Evolutionary conservation across 2,329 filamentous ascomycete genomes (phyloP).

Genomic region (Laburnicola sp.): DNA sequence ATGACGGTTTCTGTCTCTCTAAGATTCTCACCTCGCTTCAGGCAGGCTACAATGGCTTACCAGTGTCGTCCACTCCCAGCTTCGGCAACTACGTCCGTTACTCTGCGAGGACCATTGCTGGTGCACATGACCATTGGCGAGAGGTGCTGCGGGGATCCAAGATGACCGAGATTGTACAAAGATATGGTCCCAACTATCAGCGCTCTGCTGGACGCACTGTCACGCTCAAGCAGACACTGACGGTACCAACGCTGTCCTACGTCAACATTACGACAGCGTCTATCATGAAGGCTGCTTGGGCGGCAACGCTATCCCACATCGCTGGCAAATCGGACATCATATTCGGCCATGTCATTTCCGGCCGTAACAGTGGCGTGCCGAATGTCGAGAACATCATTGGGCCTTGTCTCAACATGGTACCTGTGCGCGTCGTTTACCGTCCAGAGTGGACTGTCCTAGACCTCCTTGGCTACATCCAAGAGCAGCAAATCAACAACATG

Average conservation of each 20-base stretch:
- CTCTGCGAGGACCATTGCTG: not conserved
- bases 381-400: conserved; percentile 86
- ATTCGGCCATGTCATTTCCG: conserved; percentile 41
- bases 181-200: not conserved
- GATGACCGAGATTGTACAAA: conserved; percentile 9
- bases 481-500: conserved; percentile 39
- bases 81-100: not conserved
- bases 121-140: conserved; percentile 9
- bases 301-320: conserved; percentile 35
- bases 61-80: not conserved
- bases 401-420: conserved; percentile 90
- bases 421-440: conserved; percentile 45
- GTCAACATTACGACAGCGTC: conserved; percentile 37
- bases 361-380: conserved; percentile 29
- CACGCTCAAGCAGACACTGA: conserved; percentile 14
- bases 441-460: not conserved
- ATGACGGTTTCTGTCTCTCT: conserved; percentile 16
- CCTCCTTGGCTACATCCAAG: conserved; percentile 28
- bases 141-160: conserved; percentile 9
- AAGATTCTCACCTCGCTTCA: conserved; percentile 8
- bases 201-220: not conserved
- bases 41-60: not conserved
- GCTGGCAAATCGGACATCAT: conserved; percentile 37
- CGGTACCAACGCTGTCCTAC: conserved; percentile 1
- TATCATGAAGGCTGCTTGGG: conserved; percentile 47